Evolutionary conservation across 768 basidiomycete genomes (phyloP), one percentile per base, ranked within the genome.

Genomic region (Serendipita vermifera): DNA sequence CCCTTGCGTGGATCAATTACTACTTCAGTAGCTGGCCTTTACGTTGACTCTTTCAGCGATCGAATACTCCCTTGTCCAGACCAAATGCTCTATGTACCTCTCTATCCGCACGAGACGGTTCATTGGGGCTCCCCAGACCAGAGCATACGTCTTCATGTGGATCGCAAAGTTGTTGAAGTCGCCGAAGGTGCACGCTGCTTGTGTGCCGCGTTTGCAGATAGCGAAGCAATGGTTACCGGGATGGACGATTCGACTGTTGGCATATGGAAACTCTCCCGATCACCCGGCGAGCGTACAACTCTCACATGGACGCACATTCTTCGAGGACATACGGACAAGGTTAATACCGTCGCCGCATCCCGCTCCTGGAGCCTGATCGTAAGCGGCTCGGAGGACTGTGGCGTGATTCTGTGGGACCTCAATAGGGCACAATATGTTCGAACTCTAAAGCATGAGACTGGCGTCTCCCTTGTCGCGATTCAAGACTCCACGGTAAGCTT

Each of bases 371-470:
- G 87, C 1, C 62, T 90, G 22, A 77, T 80, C 22, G 77, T 92
- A 39, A 92, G 87, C 60, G 89, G 89, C 7, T 86, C 87, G 14
- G 76, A 78, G 63, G 91, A 94, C 62, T 88, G 91, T 1, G 87
- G 82, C 59, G 88, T 85, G 0, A 84, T 83, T 3, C 57, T 94
- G 2, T 96, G 92, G 92, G 92, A 94, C 67, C 74, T 91, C 54
- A 94, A 96, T 64, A 73, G 81, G 26, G 85, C 85, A 5, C 71
- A 80, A 5, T 94, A 96, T 60, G 79, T 86, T 11, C 73, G 83
- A 55, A 86, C 87, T 0, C 84, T 90, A 29, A 83, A 83, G 78
- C 86, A 89, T 57, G 75, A 74, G 4, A 67, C 69, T 36, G 62
- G 69, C 1, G 80, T 94, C 13, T 77, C 78, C 62, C 72, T 85